Conservation (phyloP, 768 basidiomycete genomes). For the Sporobolomyces pararoseus region DNA sequence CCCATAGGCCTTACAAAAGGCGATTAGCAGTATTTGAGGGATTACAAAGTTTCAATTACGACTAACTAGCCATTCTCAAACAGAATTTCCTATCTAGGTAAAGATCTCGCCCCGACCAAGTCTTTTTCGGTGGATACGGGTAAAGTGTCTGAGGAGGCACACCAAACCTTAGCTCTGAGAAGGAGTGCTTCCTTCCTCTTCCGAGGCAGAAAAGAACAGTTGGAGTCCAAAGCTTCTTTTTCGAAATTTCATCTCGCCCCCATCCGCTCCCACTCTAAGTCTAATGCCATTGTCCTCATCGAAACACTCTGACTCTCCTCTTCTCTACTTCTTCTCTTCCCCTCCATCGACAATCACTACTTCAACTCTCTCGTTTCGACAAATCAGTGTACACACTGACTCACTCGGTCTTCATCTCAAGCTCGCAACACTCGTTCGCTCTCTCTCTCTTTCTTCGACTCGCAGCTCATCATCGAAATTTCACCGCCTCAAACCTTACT, state of each 20-base stretch:
- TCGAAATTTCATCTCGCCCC: constrained; percentile 34
- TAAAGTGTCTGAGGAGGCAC: constrained; percentile 5
- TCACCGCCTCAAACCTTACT: neutral
- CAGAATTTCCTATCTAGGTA: too few species aligned
- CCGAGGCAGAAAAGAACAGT: constrained; percentile 9
- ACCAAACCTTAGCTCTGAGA: constrained; percentile 26
- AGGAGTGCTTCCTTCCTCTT: constrained; percentile 24
- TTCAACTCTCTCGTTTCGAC: neutral
- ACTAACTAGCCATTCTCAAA: neutral
- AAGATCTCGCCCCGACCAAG: neutral
- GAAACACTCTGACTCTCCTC: neutral
- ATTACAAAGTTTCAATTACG: neutral
- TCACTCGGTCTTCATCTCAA: too few species aligned
- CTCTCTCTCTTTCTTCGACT: neutral
- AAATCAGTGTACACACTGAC: too few species aligned
- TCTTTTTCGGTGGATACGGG: neutral
- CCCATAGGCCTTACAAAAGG: too few species aligned
- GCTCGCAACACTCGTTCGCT: constrained; percentile 4
- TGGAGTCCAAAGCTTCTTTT: constrained; percentile 16
- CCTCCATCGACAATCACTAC: too few species aligned
- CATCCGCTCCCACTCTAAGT: constrained; percentile 3
- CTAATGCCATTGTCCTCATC: constrained; percentile 10
- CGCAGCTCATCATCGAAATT: neutral
- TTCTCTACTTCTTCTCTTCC: neutral
- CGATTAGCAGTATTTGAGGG: too few species aligned